Evolutionary conservation across 805 yeast genomes (phyloP).

Genomic region (Candida gorgasii): DNA sequence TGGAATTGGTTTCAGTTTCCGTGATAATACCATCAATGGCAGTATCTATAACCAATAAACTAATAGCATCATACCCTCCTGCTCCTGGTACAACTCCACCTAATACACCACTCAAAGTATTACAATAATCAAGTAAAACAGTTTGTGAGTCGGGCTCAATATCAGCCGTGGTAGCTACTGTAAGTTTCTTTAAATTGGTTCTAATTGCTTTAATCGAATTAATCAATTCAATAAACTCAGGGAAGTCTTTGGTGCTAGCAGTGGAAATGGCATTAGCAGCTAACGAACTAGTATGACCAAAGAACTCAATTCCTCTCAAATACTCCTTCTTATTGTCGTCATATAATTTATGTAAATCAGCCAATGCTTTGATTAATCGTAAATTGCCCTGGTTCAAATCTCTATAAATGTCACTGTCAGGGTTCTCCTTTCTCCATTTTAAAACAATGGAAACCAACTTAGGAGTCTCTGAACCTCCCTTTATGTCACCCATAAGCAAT

Average conservation of each 20-base stretch:
- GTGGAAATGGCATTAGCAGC: background rate
- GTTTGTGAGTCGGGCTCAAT: conserved; percentile 86
- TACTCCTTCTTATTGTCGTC: conserved; percentile 37
- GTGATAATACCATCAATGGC: conserved; percentile 32
- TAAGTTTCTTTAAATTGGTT: conserved; percentile 55
- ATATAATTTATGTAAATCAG: conserved; percentile 36
- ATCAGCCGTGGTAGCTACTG: conserved; percentile 72
- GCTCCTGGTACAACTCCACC: conserved; percentile 99
- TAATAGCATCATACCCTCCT: conserved; percentile 94
- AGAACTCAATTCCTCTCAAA: conserved; percentile 17
- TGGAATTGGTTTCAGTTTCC: conserved; percentile 20
- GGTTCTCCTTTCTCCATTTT: conserved; percentile 61
- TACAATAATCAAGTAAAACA: conserved; percentile 53
- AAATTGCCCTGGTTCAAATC: conserved; percentile 60
- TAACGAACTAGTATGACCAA: too few relatives aligned
- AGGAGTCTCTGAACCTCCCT: conserved; percentile 93
- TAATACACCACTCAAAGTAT: conserved; percentile 64
- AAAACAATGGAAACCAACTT: conserved; percentile 77
- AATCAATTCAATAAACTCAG: conserved; percentile 31
- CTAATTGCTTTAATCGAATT: conserved; percentile 55
- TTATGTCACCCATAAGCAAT: conserved; percentile 89
- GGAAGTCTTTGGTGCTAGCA: background rate
- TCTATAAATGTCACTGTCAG: conserved; percentile 53
- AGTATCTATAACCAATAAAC: conserved; percentile 60
- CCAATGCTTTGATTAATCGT: conserved; percentile 51